Percentiles rank a stretch among this genome's conserved stretches.
Conservation (phyloP, 805 yeast genomes). For the Yamadazyma takamatsuzukensis region DNA sequence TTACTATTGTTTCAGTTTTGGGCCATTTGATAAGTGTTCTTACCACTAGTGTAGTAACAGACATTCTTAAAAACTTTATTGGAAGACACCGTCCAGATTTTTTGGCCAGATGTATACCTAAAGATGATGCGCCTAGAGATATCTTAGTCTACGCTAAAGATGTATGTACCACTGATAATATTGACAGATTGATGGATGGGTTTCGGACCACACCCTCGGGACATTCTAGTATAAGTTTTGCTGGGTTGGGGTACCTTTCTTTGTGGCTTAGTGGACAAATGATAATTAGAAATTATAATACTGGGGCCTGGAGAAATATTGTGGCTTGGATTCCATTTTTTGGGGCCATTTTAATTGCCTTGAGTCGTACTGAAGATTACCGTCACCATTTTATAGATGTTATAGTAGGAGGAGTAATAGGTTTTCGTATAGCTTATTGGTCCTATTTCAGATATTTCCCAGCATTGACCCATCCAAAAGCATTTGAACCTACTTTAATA, state of each 20-base stretch:
- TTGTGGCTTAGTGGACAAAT: constrained; percentile 71
- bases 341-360: constrained; percentile 73
- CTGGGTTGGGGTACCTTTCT: constrained; percentile 61
- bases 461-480: constrained; percentile 19
- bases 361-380: constrained; percentile 86
- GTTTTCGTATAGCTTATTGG: constrained; percentile 56
- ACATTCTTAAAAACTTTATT: constrained; percentile 73
- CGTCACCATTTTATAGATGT: constrained; percentile 92
- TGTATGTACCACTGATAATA: constrained; percentile 56
- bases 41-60: constrained; percentile 62
- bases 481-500: constrained; percentile 37
- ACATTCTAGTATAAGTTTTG: constrained; percentile 68
- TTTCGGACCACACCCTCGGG: constrained; percentile 83
- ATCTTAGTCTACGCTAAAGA: constrained; percentile 58
- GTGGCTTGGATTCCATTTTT: constrained; percentile 54
- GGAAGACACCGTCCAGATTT: constrained; percentile 94
- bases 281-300: constrained; percentile 36
- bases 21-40: constrained; percentile 64
- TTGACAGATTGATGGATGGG: constrained; percentile 54
- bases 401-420: constrained; percentile 66
- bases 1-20: constrained; percentile 59
- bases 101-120: constrained; percentile 78
- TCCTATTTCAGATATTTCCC: constrained; percentile 56
- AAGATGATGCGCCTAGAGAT: constrained; percentile 50
- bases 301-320: constrained; percentile 63